phyloP scores from a whole-genome alignment of 495 filamentous ascomycete species.

The Podospora comata region DNA sequence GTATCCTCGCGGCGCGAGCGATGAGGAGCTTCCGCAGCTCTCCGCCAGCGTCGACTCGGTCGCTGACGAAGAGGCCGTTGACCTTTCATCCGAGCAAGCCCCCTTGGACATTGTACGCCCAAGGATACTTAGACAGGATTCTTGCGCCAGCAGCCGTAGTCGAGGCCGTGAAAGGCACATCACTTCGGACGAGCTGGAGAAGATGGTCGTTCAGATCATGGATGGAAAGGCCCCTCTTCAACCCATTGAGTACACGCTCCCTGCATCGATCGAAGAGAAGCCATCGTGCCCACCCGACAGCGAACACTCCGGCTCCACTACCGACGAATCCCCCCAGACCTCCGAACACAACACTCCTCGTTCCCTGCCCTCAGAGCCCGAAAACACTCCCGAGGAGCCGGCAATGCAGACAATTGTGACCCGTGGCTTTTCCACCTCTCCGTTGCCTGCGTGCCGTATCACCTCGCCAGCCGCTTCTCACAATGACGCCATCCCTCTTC shows the following conservation, averaged over 20 bases:
- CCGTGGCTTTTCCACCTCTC: constrained; percentile 80
- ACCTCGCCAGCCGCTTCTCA: constrained; percentile 23
- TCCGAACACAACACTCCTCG: constrained; percentile 31
- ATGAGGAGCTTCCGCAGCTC: constrained; percentile 70
- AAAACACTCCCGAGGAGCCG: constrained; percentile 27
- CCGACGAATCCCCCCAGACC: constrained; percentile 34
- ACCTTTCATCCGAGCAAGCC: constrained; percentile 58
- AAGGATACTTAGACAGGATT: constrained; percentile 54
- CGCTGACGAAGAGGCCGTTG: constrained; percentile 70
- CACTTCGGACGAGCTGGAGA: constrained; percentile 78
- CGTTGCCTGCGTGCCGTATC: constrained; percentile 59
- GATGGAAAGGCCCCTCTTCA: constrained; percentile 70
- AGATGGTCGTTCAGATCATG: constrained; percentile 81
- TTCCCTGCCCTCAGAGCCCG: constrained; percentile 13
- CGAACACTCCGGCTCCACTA: constrained; percentile 37
- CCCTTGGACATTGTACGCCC: constrained; percentile 57
- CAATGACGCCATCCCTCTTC: constrained; percentile 42
- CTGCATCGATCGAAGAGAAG: constrained; percentile 15
- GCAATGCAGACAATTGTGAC: constrained; percentile 61
- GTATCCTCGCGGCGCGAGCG: constrained; percentile 19
- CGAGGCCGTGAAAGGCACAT: constrained; percentile 84
- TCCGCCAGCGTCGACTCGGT: constrained; percentile 90
- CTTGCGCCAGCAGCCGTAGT: constrained; percentile 56
- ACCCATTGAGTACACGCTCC: constrained; percentile 43
- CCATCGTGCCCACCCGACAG: constrained; percentile 29